A percentile compares a stretch with the other conserved stretches of the same genome.
phyloP scores from a whole-genome alignment of 192 early-diverging fungal species.

The Lobulomyces angularis region DNA sequence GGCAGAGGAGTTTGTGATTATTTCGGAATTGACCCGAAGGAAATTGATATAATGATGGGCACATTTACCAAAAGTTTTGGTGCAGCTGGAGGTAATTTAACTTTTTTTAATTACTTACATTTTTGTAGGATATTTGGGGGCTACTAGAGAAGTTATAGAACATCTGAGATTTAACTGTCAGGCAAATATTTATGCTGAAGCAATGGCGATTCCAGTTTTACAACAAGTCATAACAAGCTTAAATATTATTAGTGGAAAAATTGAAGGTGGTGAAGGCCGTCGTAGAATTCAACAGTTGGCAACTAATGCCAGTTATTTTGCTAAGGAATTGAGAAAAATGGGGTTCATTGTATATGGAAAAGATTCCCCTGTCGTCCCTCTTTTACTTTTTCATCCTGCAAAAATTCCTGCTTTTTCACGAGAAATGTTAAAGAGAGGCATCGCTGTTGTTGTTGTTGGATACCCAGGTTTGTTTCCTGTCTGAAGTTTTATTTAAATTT shows the following conservation, averaged over 20 bases:
- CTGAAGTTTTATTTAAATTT: too few relatives aligned
- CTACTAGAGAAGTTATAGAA: constrained; percentile 39
- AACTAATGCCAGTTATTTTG: constrained; percentile 75
- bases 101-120: constrained; percentile 3
- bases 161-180: constrained; percentile 65
- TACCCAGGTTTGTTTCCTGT: too few relatives aligned
- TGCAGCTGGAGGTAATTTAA: constrained; percentile 66
- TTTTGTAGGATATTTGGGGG: too few relatives aligned
- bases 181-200: constrained; percentile 80
- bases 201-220: constrained; percentile 70
- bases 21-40: constrained; percentile 75
- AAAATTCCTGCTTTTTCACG: constrained; percentile 96
- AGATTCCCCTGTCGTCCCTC: constrained; percentile 81
- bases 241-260: constrained; percentile 88
- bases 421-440: constrained; percentile 72
- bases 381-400: constrained; percentile 84
- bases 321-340: constrained; percentile 62
- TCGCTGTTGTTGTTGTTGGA: constrained; percentile 92
- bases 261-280: constrained; percentile 63
- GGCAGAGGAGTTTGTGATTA: constrained; percentile 95
- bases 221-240: constrained; percentile 84
- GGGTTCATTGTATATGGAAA: constrained; percentile 89
- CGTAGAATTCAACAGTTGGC: constrained; percentile 74
- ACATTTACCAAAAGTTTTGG: constrained; percentile 98
- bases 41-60: constrained; percentile 93